These are phyloP conservation scores for Cladobotryum mycophilum DNA, from an alignment of 2,329 filamentous ascomycete genomes.

Conservation along the genomic window DNA sequence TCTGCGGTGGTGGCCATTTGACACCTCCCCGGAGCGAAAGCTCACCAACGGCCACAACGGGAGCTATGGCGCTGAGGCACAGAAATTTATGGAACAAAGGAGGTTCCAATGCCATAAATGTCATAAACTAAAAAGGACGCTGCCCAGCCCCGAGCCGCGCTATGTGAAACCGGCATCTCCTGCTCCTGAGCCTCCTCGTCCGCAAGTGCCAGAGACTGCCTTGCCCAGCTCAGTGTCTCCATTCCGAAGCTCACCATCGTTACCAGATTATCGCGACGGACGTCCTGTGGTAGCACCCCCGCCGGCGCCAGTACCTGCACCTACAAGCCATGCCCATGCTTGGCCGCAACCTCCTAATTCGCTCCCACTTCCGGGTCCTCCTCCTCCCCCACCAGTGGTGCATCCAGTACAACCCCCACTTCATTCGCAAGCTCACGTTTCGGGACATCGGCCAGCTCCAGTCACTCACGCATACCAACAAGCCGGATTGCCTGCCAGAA, in stretches of 20 bases:
- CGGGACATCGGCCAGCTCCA: slow-evolving; percentile 22
- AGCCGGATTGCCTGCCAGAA: slow-evolving; percentile 20
- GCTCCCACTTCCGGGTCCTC: slow-evolving; percentile 14
- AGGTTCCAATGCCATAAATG: slow-evolving; percentile 74
- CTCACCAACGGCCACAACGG: slow-evolving; percentile 47
- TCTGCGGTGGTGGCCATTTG: slow-evolving; percentile 65
- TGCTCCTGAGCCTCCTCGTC: slow-evolving; percentile 6
- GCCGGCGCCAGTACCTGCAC: not conserved
- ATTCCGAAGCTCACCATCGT: slow-evolving; percentile 23
- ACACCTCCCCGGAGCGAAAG: slow-evolving; percentile 45
- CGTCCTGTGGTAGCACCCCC: slow-evolving; percentile 11
- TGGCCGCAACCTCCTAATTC: slow-evolving; percentile 21
- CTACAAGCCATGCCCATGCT: slow-evolving; percentile 13
- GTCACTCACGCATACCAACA: slow-evolving; percentile 22
- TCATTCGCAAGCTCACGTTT: slow-evolving; percentile 18
- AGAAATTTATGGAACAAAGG: slow-evolving; percentile 53
- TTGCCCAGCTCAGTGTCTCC: slow-evolving; percentile 18
- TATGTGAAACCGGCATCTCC: slow-evolving; percentile 5
- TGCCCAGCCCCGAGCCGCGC: slow-evolving; percentile 3
- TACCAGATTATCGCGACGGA: slow-evolving; percentile 21
- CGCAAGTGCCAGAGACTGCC: slow-evolving; percentile 11
- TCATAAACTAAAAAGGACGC: slow-evolving; percentile 45
- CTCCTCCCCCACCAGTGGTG: not conserved
- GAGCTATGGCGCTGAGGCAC: slow-evolving; percentile 47
- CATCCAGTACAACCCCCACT: slow-evolving; percentile 10